Percentiles rank a stretch among this genome's conserved stretches.
phyloP scores from a whole-genome alignment of 2,329 filamentous ascomycete genomes.

The Neospermospora avenae region DNA sequence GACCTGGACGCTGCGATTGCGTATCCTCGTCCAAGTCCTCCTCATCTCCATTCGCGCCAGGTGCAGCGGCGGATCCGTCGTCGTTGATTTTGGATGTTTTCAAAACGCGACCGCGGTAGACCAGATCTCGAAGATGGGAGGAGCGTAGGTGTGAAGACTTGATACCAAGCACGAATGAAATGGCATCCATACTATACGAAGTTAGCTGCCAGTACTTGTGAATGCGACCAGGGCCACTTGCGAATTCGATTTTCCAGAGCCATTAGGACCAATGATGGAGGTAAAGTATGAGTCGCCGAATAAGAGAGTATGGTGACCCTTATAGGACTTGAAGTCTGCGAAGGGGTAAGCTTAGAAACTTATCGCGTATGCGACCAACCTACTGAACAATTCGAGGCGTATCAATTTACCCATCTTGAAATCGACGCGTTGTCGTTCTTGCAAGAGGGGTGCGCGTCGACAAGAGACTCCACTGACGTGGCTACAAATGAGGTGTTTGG shows the following conservation, averaged over 20 bases:
- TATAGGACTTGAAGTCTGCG: slow-evolving; percentile 98
- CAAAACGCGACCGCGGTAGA: slow-evolving; percentile 92
- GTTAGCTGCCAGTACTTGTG: slow-evolving; percentile 23
- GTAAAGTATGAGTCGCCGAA: slow-evolving; percentile 99
- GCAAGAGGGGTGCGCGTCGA: slow-evolving; percentile 25
- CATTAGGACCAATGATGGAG: slow-evolving; percentile 98
- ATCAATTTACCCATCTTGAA: slow-evolving; percentile 91
- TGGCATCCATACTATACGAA: slow-evolving; percentile 85
- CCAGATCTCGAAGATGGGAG: slow-evolving; percentile 86
- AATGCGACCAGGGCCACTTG: slow-evolving; percentile 49
- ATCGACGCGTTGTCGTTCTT: slow-evolving; percentile 24
- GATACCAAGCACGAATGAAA: slow-evolving; percentile 97
- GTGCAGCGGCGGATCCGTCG: slow-evolving; percentile 63
- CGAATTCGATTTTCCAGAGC: slow-evolving; percentile 98
- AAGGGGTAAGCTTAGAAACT: slow-evolving; percentile 17
- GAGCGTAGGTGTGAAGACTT: slow-evolving; percentile 98
- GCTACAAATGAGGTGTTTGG: neutral
- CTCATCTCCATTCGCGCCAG: slow-evolving; percentile 58
- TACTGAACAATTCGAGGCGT: slow-evolving; percentile 90
- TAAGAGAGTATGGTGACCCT: slow-evolving; percentile 88
- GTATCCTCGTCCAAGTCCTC: slow-evolving; percentile 57
- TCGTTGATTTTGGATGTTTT: slow-evolving; percentile 91
- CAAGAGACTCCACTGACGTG: neutral
- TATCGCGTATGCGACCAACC: slow-evolving; percentile 35
- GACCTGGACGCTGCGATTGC: slow-evolving; percentile 60